Evolutionary conservation across 331 rosid genomes (phyloP).

Genomic region (Phaseolus coccineus): DNA sequence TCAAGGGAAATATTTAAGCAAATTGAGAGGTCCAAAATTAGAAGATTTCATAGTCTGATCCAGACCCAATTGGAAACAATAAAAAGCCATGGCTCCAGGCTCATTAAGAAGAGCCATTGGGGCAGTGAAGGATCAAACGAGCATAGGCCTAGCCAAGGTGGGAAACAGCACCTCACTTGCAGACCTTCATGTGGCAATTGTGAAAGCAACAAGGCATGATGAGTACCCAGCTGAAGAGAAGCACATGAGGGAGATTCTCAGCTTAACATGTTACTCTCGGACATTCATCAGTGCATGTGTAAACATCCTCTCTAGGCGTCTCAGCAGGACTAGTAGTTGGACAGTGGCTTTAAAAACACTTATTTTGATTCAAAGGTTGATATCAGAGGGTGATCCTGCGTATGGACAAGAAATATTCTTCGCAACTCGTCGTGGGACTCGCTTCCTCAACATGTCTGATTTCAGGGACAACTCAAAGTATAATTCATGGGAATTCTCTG

Average conservation of each 20-base stretch:
- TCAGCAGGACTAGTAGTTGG: constrained; percentile 84
- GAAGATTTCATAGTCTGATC: background rate
- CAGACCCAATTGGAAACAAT: constrained; percentile 1
- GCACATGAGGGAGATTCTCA: constrained; percentile 72
- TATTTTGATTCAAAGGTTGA: constrained; percentile 69
- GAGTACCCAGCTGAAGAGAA: constrained; percentile 78
- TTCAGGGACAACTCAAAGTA: constrained; percentile 62
- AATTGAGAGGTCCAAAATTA: constrained; percentile 10
- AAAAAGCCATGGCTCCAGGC: constrained; percentile 48
- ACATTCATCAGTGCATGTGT: constrained; percentile 71
- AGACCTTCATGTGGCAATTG: constrained; percentile 58
- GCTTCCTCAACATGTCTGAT: constrained; percentile 88
- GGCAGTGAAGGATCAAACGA: constrained; percentile 62
- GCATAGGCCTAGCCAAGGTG: constrained; percentile 59
- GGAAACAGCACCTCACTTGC: constrained; percentile 63
- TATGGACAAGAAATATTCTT: constrained; percentile 92
- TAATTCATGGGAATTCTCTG: constrained; percentile 75
- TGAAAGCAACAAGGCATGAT: constrained; percentile 58
- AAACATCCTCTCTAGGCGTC: constrained; percentile 66
- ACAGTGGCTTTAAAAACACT: constrained; percentile 82
- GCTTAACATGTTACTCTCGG: constrained; percentile 83
- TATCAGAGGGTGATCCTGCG: constrained; percentile 85
- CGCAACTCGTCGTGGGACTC: constrained; percentile 82
- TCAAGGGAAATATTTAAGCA: background rate
- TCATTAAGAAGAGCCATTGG: constrained; percentile 56